phyloP scores from a whole-genome alignment of 768 basidiomycete species.

The Kwoniella newhampshirensis region DNA sequence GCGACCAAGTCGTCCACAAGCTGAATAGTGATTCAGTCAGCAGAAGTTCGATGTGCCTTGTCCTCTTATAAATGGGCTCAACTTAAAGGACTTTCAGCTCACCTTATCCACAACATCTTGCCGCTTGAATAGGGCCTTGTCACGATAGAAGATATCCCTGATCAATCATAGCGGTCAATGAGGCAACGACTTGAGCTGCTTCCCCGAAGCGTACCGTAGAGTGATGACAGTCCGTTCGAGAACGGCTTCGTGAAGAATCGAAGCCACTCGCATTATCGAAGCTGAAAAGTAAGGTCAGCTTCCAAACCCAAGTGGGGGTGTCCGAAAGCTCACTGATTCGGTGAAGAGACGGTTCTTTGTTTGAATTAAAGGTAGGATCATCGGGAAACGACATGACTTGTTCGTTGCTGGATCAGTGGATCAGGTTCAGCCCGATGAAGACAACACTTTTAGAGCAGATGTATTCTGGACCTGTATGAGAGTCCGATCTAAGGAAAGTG shows the following conservation, averaged over 20 bases:
- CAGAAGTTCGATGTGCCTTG: no score
- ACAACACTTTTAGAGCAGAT: no score
- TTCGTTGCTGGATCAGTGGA: conserved; percentile 12
- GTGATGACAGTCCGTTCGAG: conserved; percentile 29
- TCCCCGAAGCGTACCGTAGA: conserved; percentile 27
- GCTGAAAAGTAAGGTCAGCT: conserved; percentile 9
- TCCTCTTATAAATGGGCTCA: no score
- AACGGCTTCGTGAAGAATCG: conserved; percentile 38
- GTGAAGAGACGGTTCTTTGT: conserved; percentile 15
- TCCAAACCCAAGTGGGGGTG: not conserved
- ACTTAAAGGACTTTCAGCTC: conserved; percentile 26
- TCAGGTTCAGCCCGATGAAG: no score
- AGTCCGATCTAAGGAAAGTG: no score
- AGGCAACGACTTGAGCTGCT: not conserved
- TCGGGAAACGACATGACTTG: conserved; percentile 35
- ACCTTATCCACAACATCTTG: conserved; percentile 80
- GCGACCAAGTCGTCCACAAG: conserved; percentile 87
- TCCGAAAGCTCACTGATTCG: conserved; percentile 17
- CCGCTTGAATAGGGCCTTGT: conserved; percentile 71
- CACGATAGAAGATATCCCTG: conserved; percentile 86
- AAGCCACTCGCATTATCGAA: conserved; percentile 24
- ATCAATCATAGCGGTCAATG: conserved; percentile 32
- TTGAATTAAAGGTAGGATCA: conserved; percentile 14
- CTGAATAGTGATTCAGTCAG: no score
- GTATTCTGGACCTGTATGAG: no score